A percentile compares a stretch with the other conserved stretches of the same genome.
Conservation (phyloP, 2,329 filamentous ascomycete species). For the Fusarium sp. region DNA sequence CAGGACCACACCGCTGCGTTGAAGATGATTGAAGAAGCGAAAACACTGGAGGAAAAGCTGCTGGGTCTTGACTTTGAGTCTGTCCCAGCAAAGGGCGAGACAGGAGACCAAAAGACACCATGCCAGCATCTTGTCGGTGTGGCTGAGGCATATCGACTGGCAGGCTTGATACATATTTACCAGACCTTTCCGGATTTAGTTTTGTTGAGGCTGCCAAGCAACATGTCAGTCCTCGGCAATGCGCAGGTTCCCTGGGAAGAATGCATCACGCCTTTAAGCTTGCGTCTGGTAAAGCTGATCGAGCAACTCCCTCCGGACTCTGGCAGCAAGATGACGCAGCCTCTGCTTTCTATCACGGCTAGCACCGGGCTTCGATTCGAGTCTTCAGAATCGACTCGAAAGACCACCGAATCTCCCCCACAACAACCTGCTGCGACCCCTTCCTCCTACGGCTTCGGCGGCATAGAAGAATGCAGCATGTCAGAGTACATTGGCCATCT, state of each 20-base stretch:
- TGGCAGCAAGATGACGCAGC: slow-evolving; percentile 54
- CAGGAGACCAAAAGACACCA: slow-evolving; percentile 49
- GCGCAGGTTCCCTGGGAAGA: slow-evolving; percentile 50
- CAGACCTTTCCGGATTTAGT: slow-evolving; percentile 57
- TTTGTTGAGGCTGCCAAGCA: slow-evolving; percentile 47
- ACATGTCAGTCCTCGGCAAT: slow-evolving; percentile 3
- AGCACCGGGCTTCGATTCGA: slow-evolving; percentile 51
- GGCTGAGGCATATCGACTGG: slow-evolving; percentile 57
- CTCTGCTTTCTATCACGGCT: slow-evolving; percentile 54
- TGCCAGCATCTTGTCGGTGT: slow-evolving; percentile 52
- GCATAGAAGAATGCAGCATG: slow-evolving; percentile 29
- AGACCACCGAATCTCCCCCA: background rate
- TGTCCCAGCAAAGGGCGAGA: slow-evolving; percentile 39
- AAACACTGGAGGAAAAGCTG: slow-evolving; percentile 53
- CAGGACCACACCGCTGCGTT: slow-evolving; percentile 35
- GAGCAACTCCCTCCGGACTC: slow-evolving; percentile 53
- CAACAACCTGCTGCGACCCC: background rate
- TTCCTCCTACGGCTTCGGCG: background rate
- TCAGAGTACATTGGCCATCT: slow-evolving; percentile 35
- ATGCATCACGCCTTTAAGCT: slow-evolving; percentile 52
- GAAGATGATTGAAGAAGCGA: slow-evolving; percentile 52
- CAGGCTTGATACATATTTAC: slow-evolving; percentile 58
- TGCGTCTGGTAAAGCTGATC: slow-evolving; percentile 49
- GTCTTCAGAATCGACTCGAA: background rate
- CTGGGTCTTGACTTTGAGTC: slow-evolving; percentile 49